Conservation (phyloP, 176 grass and related monocot genomes). For the Bothriochloa decipiens region DNA sequence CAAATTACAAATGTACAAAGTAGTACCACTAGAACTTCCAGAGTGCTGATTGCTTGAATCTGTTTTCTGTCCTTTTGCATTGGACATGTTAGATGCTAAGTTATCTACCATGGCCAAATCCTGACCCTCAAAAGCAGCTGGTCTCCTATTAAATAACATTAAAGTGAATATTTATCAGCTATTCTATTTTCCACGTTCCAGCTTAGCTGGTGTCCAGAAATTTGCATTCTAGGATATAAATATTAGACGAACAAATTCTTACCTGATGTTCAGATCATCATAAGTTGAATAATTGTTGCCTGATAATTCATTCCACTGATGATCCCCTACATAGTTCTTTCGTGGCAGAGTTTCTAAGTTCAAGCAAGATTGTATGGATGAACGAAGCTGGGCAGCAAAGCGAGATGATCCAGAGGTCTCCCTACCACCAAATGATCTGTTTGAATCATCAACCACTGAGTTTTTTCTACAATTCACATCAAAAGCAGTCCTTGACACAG, state of each 20-base stretch:
- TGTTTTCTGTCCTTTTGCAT: conserved; percentile 28
- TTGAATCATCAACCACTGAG: conserved; percentile 9
- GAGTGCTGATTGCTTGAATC: conserved; percentile 29
- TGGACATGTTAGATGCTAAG: conserved; percentile 24
- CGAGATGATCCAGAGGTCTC: conserved; percentile 43
- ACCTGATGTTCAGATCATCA: conserved; percentile 35
- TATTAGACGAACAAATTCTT: conserved; percentile 29
- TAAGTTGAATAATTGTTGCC: conserved; percentile 21
- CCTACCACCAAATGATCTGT: conserved; percentile 2
- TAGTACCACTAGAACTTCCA: conserved; percentile 25
- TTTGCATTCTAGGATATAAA: conserved; percentile 28
- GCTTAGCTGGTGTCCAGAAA: conserved; percentile 5
- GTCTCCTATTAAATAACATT: conserved; percentile 37
- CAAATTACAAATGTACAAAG: not conserved
- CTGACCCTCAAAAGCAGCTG: conserved; percentile 28
- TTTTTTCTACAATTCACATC: conserved; percentile 19
- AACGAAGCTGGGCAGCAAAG: conserved; percentile 37
- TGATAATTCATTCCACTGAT: conserved; percentile 21
- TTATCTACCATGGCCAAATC: conserved; percentile 25
- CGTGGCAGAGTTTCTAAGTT: conserved; percentile 30
- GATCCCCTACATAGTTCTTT: conserved; percentile 28
- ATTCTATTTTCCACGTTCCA: conserved; percentile 18
- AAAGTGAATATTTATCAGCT: conserved; percentile 1
- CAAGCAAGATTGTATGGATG: conserved; percentile 46
- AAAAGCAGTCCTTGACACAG: conserved; percentile 6